Evolutionary conservation across 208 protist genomes (phyloP).

Genomic region (Blechomonas ayalai): DNA sequence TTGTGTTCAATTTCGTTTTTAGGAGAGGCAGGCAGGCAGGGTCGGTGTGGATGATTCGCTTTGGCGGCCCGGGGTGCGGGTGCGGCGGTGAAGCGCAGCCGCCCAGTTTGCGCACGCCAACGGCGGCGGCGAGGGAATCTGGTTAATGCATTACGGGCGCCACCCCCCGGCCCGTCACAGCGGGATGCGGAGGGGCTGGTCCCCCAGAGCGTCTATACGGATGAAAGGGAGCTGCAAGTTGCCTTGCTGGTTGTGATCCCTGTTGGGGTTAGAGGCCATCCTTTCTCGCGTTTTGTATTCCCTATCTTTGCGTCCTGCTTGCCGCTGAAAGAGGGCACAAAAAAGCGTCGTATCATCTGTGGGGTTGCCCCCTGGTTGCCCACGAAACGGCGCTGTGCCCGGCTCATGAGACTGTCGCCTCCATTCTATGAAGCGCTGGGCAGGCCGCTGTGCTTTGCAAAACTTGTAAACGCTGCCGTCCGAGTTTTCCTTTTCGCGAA

Average conservation of each 20-base stretch:
- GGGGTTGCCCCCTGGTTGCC: background rate
- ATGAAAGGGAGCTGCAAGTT: conserved; percentile 45
- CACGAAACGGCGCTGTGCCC: background rate
- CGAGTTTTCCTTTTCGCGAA: conserved; percentile 31
- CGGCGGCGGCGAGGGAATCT: too few species aligned
- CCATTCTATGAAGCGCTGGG: conserved; percentile 44
- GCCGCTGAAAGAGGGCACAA: conserved; percentile 27
- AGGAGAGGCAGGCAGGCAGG: too few species aligned
- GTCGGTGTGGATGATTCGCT: too few species aligned
- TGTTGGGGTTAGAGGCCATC: conserved; percentile 7
- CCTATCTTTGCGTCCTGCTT: conserved; percentile 5
- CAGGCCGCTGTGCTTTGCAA: conserved; percentile 43
- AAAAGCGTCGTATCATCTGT: conserved; percentile 24
- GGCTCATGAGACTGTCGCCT: conserved; percentile 11
- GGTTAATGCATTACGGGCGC: too few species aligned
- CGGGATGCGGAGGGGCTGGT: conserved; percentile 18
- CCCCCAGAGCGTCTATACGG: conserved; percentile 17
- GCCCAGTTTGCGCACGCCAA: too few species aligned
- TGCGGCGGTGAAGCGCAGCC: too few species aligned
- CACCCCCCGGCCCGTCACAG: too few species aligned
- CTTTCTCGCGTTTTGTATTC: conserved; percentile 17
- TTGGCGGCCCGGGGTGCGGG: too few species aligned
- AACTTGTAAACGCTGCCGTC: conserved; percentile 50
- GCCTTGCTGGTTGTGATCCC: conserved; percentile 3
- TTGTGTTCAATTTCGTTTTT: too few species aligned